phyloP scores from a whole-genome alignment of 371 early-diverging fungal genomes.

The Choanephora cucurbitarum region DNA sequence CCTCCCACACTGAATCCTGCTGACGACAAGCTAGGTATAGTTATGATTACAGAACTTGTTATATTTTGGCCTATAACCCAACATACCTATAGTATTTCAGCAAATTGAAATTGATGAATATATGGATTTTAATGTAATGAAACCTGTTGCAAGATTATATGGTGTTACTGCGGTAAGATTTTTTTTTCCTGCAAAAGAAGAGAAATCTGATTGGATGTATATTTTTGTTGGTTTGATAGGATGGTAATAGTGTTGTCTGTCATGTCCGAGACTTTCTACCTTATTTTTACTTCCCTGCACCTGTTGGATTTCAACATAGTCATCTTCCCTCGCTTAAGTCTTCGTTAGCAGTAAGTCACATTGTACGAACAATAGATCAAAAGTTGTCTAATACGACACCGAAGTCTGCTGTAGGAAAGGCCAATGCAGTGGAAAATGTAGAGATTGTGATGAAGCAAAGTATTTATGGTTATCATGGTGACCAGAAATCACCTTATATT shows the following conservation, averaged over 20 bases:
- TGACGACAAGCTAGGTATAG: constrained; percentile 44
- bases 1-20: constrained; percentile 31
- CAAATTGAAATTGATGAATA: constrained; percentile 93
- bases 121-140: constrained; percentile 40
- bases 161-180: constrained; percentile 82
- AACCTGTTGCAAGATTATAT: constrained; percentile 79
- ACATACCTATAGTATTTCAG: constrained; percentile 82
- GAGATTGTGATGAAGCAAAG: constrained; percentile 74
- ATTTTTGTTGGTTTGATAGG: constrained; percentile 32
- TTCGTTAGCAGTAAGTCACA: constrained; percentile 59
- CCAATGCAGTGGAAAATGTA: constrained; percentile 52
- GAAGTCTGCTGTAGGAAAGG: constrained; percentile 26
- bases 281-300: constrained; percentile 96
- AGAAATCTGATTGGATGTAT: neutral
- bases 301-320: constrained; percentile 68
- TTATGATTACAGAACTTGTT: too few species aligned
- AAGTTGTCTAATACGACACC: too few species aligned
- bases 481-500: constrained; percentile 66
- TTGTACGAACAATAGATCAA: neutral
- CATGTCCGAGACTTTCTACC: constrained; percentile 93
- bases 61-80: too few species aligned
- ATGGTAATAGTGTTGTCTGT: constrained; percentile 86
- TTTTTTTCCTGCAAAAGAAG: too few species aligned
- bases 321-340: constrained; percentile 59
- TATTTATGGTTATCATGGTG: constrained; percentile 84